Percentiles rank a stretch among this genome's conserved stretches.
phyloP scores from a whole-genome alignment of 495 filamentous ascomycete species.

The Recurvomyces mirabilis region DNA sequence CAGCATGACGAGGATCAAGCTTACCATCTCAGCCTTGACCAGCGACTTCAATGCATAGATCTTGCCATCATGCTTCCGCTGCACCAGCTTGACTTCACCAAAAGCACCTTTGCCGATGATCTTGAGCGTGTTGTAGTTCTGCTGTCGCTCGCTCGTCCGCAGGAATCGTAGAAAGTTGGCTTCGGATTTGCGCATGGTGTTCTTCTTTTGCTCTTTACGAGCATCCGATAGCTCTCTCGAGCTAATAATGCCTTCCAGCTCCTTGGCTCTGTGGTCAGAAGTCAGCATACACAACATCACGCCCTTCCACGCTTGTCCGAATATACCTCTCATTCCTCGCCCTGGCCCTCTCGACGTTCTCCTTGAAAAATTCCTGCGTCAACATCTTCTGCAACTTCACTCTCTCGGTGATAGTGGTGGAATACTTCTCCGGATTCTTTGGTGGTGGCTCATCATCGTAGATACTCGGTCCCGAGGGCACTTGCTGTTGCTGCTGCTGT shows the following conservation, averaged over 20 bases:
- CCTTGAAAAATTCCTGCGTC: conserved; percentile 85
- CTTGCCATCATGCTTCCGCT: conserved; percentile 90
- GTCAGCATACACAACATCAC: no score
- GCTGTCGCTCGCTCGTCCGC: conserved; percentile 77
- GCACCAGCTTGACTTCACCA: conserved; percentile 93
- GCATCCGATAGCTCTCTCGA: conserved; percentile 61
- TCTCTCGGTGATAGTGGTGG: conserved; percentile 29
- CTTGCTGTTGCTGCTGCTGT: no score
- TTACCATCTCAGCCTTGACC: conserved; percentile 88
- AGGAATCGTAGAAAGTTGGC: conserved; percentile 88
- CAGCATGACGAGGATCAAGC: neutral
- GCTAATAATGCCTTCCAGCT: conserved; percentile 72
- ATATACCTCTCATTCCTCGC: conserved; percentile 85
- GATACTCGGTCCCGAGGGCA: conserved; percentile 27
- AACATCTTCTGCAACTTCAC: conserved; percentile 40
- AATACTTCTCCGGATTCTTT: conserved; percentile 31
- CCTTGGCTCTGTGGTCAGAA: conserved; percentile 55
- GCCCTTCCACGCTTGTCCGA: no score
- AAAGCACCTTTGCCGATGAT: conserved; percentile 99
- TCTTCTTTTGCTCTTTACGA: conserved; percentile 66
- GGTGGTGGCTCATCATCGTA: conserved; percentile 33
- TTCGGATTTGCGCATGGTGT: conserved; percentile 69
- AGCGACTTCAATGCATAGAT: conserved; percentile 97
- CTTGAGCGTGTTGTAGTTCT: conserved; percentile 91
- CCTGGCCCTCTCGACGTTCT: conserved; percentile 82